phyloP scores from a whole-genome alignment of 1,284 basidiomycete species.

The Xerocomus amazonicus region DNA sequence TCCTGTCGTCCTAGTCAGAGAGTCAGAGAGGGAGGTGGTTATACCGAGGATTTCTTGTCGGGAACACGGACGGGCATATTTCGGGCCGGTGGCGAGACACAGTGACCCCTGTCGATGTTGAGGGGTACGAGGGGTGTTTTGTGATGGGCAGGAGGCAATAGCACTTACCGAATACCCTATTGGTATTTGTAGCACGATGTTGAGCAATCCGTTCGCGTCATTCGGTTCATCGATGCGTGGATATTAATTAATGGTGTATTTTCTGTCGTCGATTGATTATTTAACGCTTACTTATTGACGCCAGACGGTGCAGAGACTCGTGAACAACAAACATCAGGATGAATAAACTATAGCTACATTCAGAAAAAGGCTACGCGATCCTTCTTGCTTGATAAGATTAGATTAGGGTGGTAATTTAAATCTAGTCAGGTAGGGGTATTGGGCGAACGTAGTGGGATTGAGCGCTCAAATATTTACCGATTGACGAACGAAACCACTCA shows the following conservation, averaged over 20 bases:
- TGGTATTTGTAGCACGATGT: not conserved
- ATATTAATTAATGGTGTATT: no score
- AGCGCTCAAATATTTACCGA: no score
- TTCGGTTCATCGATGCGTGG: no score
- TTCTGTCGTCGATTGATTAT: no score
- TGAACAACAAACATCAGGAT: not conserved
- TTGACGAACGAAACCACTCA: conserved; percentile 3
- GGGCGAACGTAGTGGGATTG: conserved; percentile 3
- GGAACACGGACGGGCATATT: conserved; percentile 56
- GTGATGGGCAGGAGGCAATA: conserved; percentile 59
- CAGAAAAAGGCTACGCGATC: conserved; percentile 1
- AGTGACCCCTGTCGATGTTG: conserved; percentile 48
- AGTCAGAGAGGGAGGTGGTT: conserved; percentile 72
- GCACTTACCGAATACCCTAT: no score
- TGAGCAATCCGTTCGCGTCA: not conserved
- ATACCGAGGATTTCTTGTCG: conserved; percentile 72
- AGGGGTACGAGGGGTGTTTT: conserved; percentile 76
- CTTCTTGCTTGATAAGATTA: not conserved
- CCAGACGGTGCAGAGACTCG: not conserved
- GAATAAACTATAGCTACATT: conserved; percentile 26
- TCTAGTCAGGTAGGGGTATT: not conserved
- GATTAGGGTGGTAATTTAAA: not conserved
- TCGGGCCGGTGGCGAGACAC: conserved; percentile 77
- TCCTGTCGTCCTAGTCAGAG: conserved; percentile 43
- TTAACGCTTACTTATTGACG: no score